Evolutionary conservation across 2,329 filamentous ascomycete genomes (phyloP).

Genomic region (Didymella arachidicola): DNA sequence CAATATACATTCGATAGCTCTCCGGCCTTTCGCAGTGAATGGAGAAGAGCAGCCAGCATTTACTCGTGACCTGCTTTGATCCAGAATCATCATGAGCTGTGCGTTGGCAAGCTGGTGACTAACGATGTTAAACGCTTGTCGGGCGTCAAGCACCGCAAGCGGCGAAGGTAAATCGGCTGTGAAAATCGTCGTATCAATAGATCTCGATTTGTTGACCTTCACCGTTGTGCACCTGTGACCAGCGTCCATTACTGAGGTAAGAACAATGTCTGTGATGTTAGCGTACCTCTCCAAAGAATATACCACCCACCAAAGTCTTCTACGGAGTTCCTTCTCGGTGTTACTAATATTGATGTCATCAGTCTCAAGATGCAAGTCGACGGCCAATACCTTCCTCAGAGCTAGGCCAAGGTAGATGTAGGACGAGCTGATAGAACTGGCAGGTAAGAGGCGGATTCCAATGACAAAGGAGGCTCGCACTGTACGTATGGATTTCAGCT

Average conservation of each 20-base stretch:
- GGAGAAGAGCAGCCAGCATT: neutral
- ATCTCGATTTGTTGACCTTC: slow-evolving; percentile 9
- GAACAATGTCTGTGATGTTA: too few species aligned
- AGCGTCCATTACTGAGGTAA: neutral
- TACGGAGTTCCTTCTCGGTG: slow-evolving; percentile 9
- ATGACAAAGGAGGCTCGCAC: slow-evolving; percentile 13
- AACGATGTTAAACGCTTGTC: slow-evolving; percentile 13
- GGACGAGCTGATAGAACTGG: slow-evolving; percentile 14
- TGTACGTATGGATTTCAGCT: slow-evolving; percentile 12
- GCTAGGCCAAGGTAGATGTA: slow-evolving; percentile 15
- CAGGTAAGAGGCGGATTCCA: slow-evolving; percentile 8
- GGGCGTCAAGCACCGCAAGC: slow-evolving; percentile 1
- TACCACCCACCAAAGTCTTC: slow-evolving; percentile 12
- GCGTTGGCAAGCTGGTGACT: slow-evolving; percentile 11
- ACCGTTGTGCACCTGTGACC: slow-evolving; percentile 3
- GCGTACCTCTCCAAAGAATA: slow-evolving; percentile 11
- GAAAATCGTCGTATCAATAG: slow-evolving; percentile 1
- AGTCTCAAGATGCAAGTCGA: slow-evolving; percentile 9
- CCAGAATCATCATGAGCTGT: slow-evolving; percentile 13
- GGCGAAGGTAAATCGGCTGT: neutral
- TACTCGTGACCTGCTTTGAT: slow-evolving; percentile 4
- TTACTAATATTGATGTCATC: neutral
- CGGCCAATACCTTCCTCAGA: slow-evolving; percentile 7
- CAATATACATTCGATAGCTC: neutral
- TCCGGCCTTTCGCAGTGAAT: neutral